These are phyloP conservation scores for Limonomyces culmigenus DNA, from an alignment of 1,284 basidiomycete species.

Conservation along the genomic window DNA sequence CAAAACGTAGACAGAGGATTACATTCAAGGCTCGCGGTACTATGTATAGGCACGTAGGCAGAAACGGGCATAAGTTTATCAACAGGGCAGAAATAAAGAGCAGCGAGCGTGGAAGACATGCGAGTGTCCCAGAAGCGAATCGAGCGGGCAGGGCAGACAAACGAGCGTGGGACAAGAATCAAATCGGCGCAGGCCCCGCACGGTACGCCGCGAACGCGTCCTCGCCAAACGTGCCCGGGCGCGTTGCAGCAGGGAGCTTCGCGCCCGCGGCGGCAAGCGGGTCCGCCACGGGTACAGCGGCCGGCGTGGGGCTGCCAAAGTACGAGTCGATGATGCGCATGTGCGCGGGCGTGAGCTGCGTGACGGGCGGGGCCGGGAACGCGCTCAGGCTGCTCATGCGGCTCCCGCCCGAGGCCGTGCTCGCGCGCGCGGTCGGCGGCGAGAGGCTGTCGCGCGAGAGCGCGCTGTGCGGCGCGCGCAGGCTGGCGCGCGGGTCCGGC, in stretches of 20 bases:
- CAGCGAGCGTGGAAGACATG: too few relatives aligned
- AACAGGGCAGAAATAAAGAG: too few relatives aligned
- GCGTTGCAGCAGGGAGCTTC: neutral
- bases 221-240: slow-evolving; percentile 1
- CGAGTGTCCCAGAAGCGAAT: too few relatives aligned
- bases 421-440: slow-evolving; percentile 27
- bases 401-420: slow-evolving; percentile 45
- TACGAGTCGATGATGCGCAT: slow-evolving; percentile 28
- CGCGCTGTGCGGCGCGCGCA: slow-evolving; percentile 21
- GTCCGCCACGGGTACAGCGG: neutral
- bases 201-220: too few relatives aligned
- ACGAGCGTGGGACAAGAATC: too few relatives aligned
- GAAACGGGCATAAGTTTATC: too few relatives aligned
- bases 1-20: too few relatives aligned
- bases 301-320: slow-evolving; percentile 15
- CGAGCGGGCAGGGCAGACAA: too few relatives aligned
- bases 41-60: too few relatives aligned
- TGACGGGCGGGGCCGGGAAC: slow-evolving; percentile 44
- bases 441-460: neutral
- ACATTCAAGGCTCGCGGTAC: too few relatives aligned
- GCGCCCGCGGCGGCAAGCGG: neutral
- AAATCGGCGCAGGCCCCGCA: too few relatives aligned
- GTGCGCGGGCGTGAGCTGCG: slow-evolving; percentile 17
- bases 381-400: slow-evolving; percentile 59
- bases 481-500: slow-evolving; percentile 17